A percentile compares a stretch with the other conserved stretches of the same genome.
Evolutionary conservation across 2,329 filamentous ascomycete species (phyloP).

Genomic region (Apiospora kogelbergensis): DNA sequence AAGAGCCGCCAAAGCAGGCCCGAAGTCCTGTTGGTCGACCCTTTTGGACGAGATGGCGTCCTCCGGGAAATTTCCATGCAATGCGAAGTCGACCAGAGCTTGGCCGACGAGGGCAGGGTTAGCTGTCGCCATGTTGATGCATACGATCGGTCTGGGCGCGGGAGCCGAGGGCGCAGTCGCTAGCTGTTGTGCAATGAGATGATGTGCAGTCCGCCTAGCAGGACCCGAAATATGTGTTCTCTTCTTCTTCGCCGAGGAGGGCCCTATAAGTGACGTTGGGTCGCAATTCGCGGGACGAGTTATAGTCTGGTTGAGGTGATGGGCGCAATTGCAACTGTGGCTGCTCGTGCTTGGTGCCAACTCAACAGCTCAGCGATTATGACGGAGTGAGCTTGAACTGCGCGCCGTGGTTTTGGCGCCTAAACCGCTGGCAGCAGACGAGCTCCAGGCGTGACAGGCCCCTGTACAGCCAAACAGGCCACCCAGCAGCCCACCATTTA

Average conservation of each 20-base stretch:
- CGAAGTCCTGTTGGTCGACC: conserved; percentile 37
- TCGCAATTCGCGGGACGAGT: neutral
- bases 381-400: neutral
- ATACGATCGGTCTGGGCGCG: neutral
- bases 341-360: neutral
- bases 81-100: conserved; percentile 64
- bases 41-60: conserved; percentile 40
- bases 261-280: neutral
- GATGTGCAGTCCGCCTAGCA: neutral
- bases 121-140: conserved; percentile 29
- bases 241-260: neutral
- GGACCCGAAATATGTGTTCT: neutral
- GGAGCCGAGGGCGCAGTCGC: neutral
- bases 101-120: conserved; percentile 43
- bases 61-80: conserved; percentile 46
- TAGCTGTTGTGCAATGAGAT: neutral
- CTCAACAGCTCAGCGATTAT: neutral
- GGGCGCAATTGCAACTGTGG: conserved; percentile 5
- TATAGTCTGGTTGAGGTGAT: neutral
- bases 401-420: neutral
- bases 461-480: neutral
- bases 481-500: neutral
- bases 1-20: conserved; percentile 41
- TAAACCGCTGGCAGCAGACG: neutral
- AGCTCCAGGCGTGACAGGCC: neutral